Conservation (phyloP, 1,284 basidiomycete genomes). For the Entoloma clypeatum region DNA sequence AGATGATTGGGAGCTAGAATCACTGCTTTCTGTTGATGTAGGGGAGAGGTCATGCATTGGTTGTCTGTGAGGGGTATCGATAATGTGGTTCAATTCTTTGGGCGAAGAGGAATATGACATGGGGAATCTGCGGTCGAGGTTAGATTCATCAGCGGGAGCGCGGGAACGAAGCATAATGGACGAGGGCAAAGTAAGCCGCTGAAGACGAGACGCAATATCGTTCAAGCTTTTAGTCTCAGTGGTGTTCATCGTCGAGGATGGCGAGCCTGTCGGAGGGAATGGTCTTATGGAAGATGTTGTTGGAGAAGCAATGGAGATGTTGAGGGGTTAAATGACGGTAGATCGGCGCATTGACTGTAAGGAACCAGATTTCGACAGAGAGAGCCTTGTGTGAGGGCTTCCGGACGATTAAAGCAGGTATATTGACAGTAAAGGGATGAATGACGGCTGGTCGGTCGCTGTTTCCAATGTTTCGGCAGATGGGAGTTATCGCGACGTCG, state of each 20-base stretch:
- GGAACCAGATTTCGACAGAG: conserved; percentile 11
- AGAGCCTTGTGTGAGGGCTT: conserved; percentile 4
- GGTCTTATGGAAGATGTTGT: conserved; percentile 19
- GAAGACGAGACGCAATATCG: conserved; percentile 20
- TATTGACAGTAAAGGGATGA: conserved; percentile 3
- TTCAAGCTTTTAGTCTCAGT: conserved; percentile 19
- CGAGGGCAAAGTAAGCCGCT: conserved; percentile 18
- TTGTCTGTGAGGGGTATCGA: conserved; percentile 30
- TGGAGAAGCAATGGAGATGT: conserved; percentile 18
- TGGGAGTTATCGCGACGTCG: conserved; percentile 23
- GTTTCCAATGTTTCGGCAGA: conserved; percentile 10
- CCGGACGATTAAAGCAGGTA: conserved; percentile 11
- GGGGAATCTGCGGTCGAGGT: too few species aligned
- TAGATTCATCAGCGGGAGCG: too few species aligned
- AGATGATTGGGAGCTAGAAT: conserved; percentile 25
- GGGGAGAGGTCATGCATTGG: conserved; percentile 32
- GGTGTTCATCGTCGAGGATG: conserved; percentile 20
- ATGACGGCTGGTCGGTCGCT: neutral
- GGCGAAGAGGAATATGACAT: conserved; percentile 18
- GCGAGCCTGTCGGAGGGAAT: conserved; percentile 10
- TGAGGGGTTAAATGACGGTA: conserved; percentile 20
- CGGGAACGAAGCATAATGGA: too few species aligned
- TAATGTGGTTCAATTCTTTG: conserved; percentile 23
- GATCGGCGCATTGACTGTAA: conserved; percentile 23
- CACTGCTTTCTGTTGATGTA: conserved; percentile 34